Base-by-base conservation (phyloP, 2,329 filamentous ascomycete species). In the Fusarium vanettenii region DNA sequence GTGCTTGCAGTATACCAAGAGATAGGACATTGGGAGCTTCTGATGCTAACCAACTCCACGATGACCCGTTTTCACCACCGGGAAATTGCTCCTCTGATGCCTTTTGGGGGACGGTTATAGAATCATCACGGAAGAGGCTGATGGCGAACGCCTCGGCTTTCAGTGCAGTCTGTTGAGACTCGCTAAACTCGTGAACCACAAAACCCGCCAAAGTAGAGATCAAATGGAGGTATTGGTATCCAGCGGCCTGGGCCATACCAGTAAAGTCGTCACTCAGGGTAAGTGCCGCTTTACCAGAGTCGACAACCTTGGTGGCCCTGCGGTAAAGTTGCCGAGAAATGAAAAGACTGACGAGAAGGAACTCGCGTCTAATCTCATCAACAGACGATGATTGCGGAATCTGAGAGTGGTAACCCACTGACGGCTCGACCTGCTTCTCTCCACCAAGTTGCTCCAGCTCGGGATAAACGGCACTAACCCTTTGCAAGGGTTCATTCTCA, bases 241-340 rank as follows among this genome's bases (percentile, higher is more conserved):
- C 81, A 10, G 80, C 75, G 9, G 76, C 69, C 10, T 67, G 72
- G 13, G 82, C 79, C 3, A 69, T 63, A 1, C 71, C 77, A 14
- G 66, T 59, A 41, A 85, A 82, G 50, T 82, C 81, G 14, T 79
- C 76, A 27, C 81, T 82, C 13, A 85, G 73, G 13, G 69, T 73
- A 20, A 85, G 78, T 4, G 74, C 74, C 25, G 69, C 64, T 9
- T 67, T 73, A 7, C 69, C 69, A 4, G 71, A 65, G 1, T 76
- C 73, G 27, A 81, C 72, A 8, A 72, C 61, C 41, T 80, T 81
- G 1, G 84, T 86, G 6, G 84, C 82, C 20, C 82, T 81, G 9
- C 82, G 82, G 71, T 88, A 88, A 4, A 89, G 80, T 22, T 81
- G 77, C 16, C 82, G 79, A 13, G 83, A 79, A 11, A 85, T 70